These are phyloP conservation scores for Goffeauzyma gilvescens DNA, from an alignment of 768 basidiomycete species.

Conservation along the genomic window DNA sequence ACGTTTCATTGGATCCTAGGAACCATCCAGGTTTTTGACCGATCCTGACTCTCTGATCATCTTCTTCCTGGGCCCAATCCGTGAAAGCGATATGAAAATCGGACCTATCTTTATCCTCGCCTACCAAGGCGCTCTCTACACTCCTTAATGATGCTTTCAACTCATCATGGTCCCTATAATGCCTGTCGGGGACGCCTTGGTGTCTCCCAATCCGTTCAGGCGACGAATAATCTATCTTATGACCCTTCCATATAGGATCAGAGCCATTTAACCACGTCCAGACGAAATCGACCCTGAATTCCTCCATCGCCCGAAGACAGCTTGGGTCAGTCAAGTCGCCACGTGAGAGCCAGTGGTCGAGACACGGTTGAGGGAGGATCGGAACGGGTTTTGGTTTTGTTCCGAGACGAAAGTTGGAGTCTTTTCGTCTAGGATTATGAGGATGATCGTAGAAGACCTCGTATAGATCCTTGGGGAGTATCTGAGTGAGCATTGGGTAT, in stretches of 20 bases:
- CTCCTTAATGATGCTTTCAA: neutral
- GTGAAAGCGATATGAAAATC: neutral
- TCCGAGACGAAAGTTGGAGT: no score
- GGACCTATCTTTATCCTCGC: neutral
- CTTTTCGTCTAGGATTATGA: no score
- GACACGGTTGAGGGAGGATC: neutral
- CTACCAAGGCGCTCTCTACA: neutral
- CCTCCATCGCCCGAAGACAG: neutral
- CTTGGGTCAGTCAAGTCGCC: neutral
- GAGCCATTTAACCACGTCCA: constrained; percentile 1
- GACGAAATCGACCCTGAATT: neutral
- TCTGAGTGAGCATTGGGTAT: no score
- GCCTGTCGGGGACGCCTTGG: neutral
- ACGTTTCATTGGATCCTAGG: neutral
- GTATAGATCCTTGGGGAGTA: no score
- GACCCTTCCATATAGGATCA: neutral
- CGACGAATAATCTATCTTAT: neutral
- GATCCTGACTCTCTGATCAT: neutral
- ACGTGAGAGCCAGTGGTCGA: neutral
- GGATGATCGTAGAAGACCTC: no score
- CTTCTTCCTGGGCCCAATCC: neutral
- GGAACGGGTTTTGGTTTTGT: neutral
- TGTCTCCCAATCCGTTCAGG: neutral
- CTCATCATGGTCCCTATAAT: neutral
- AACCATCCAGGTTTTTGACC: neutral